A percentile compares a stretch with the other conserved stretches of the same genome.
These are phyloP conservation scores for Chlamydomonas sp. DNA, from an alignment of 139 green algal species.

Conservation along the genomic window DNA sequence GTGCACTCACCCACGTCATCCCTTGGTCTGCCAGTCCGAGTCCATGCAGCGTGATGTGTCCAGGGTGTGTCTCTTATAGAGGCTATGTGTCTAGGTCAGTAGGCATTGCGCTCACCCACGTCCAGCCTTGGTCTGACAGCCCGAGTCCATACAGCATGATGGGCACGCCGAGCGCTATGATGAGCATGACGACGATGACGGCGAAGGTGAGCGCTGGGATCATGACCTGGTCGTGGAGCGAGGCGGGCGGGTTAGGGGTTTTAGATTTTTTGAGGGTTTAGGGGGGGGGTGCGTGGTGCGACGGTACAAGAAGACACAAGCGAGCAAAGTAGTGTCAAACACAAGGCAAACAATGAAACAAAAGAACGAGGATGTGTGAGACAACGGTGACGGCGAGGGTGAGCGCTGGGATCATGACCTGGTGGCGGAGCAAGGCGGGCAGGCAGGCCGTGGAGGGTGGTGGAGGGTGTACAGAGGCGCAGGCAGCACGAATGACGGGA, in stretches of 20 bases:
- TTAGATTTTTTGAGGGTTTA: too few species aligned
- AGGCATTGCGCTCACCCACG: too few species aligned
- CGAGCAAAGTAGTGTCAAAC: too few species aligned
- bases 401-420: conserved; percentile 46
- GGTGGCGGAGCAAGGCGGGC: not conserved
- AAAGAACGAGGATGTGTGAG: conserved; percentile 33
- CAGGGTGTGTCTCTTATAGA: too few species aligned
- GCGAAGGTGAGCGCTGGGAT: conserved; percentile 46
- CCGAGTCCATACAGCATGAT: conserved; percentile 45
- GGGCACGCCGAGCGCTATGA: conserved; percentile 36
- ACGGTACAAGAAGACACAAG: too few species aligned
- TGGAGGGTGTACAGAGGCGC: not conserved
- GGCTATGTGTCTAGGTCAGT: too few species aligned
- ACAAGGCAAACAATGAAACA: too few species aligned
- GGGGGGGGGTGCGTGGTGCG: too few species aligned
- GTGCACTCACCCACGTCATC: too few species aligned
- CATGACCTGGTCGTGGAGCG: conserved; percentile 28
- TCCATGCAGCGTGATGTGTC: too few species aligned
- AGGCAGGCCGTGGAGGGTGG: not conserved
- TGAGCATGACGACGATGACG: conserved; percentile 40
- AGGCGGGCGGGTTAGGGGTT: not conserved
- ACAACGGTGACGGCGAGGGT: conserved; percentile 50
- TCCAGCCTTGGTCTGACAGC: conserved; percentile 37
- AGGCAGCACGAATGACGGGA: too few species aligned
- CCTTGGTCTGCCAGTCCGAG: too few species aligned